Evolutionary conservation across 495 filamentous ascomycete genomes (phyloP), one percentile per base, ranked within the genome.

Genomic region (Aspergillus homomorphus): DNA sequence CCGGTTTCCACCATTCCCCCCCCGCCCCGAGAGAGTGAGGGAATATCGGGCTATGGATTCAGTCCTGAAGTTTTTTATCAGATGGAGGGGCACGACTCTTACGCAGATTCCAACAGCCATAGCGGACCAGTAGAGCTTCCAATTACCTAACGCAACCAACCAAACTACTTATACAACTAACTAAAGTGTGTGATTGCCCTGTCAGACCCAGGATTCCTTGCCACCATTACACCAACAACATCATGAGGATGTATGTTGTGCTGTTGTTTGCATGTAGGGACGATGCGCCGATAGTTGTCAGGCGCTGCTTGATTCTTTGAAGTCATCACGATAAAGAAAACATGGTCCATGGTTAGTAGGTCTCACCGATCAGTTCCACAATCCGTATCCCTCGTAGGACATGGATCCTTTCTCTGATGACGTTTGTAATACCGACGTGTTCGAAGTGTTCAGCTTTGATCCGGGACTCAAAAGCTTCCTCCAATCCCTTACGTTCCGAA

Each of bases 1-100:
- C 21, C 44, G 42, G 44, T 48, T 45, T 33, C 53, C 53, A 56
- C 59, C 59, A 50, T 51, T 28, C 24, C 23, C 30, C 23, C 22
- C 48, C 8, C 23, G 2, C 24, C 48, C 48, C 48, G 5, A 30
- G 24, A 51, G 23, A 51, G 19, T 51, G 48, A 51, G 48, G 48
- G 48, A 51, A 51, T 51, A 51, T 51, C 28, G 48, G 48, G 24
- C 48, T 24, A 28, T 23, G 24, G 48, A 38, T 38, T 5, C 6
- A 38, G 33, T 38, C 33, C 15, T 38, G 33, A 12, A 12, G 15
- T 9, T 38, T 38, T 38, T 38, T 38, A 38, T 38, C 33, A 38
- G 33, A 38, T 38, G 33, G 33, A 38, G 33, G 33, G 33, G 48
- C 19, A 18, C 1, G 48, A 51, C 23, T 51, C 48, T 14, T 3